phyloP scores from a whole-genome alignment of 306 rosid genomes.

The Acmispon strigosus region DNA sequence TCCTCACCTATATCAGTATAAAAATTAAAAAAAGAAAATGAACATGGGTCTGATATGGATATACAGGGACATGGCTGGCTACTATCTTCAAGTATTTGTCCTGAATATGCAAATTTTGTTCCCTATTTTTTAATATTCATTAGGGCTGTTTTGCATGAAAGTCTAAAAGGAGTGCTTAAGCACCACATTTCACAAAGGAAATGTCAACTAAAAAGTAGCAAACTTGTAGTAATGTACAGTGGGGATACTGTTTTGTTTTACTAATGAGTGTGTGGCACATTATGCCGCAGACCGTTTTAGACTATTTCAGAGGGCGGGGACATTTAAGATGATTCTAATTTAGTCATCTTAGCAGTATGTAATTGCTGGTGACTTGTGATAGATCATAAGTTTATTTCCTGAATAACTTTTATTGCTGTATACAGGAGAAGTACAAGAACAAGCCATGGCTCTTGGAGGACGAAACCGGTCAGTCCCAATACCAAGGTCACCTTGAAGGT shows the following conservation, averaged over 20 bases:
- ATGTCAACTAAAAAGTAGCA: neutral
- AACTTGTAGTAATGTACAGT: neutral
- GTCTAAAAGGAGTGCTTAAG: neutral
- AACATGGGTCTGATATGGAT: too few species aligned
- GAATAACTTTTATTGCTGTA: neutral
- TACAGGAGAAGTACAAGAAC: slow-evolving; percentile 79
- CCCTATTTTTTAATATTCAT: neutral
- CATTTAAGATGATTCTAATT: neutral
- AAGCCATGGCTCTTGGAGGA: slow-evolving; percentile 91
- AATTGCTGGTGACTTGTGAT: neutral
- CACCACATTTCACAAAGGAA: neutral
- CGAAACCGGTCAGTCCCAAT: slow-evolving; percentile 78
- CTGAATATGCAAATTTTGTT: neutral
- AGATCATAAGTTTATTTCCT: neutral
- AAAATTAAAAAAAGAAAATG: too few species aligned
- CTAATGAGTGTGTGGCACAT: neutral
- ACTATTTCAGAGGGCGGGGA: neutral
- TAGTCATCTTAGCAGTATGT: neutral
- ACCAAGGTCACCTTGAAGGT: slow-evolving; percentile 74
- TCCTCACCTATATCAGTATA: too few species aligned
- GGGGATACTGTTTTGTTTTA: neutral
- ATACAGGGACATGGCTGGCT: too few species aligned
- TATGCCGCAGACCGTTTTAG: neutral
- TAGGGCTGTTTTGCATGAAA: neutral
- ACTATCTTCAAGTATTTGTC: too few species aligned